These are phyloP conservation scores for Bolboschoenoplectus hybrid DNA, from an alignment of 202 grass and related monocot species.

Conservation along the genomic window DNA sequence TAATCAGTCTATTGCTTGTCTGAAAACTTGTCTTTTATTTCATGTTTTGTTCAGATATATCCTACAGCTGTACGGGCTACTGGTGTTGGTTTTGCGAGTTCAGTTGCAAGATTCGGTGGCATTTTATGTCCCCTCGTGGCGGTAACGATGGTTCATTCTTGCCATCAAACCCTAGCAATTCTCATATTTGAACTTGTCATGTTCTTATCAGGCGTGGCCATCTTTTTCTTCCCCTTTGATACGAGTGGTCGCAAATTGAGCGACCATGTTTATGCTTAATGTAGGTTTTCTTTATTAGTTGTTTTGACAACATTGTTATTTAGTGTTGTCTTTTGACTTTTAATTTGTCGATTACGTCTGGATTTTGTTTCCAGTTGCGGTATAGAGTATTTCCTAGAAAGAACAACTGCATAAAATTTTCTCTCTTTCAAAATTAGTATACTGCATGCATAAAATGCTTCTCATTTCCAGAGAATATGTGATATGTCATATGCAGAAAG, in stretches of 20 bases:
- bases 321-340: neutral
- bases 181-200: conserved; percentile 71
- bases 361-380: neutral
- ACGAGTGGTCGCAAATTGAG: conserved; percentile 71
- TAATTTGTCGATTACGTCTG: neutral
- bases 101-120: conserved; percentile 76
- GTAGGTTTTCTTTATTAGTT: conserved; percentile 32
- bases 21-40: neutral
- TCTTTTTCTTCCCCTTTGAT: conserved; percentile 74
- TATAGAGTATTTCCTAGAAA: neutral
- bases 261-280: conserved; percentile 59
- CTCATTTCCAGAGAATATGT: neutral
- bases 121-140: conserved; percentile 87
- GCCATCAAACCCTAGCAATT: conserved; percentile 68
- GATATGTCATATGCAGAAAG: neutral
- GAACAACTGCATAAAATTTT: neutral
- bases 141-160: conserved; percentile 70
- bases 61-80: conserved; percentile 83
- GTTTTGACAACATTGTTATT: conserved; percentile 5
- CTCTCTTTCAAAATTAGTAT: neutral
- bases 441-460: neutral
- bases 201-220: conserved; percentile 54
- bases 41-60: conserved; percentile 61
- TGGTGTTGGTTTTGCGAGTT: conserved; percentile 68
- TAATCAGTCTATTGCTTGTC: neutral